These are phyloP conservation scores for Fabrea salina DNA, from an alignment of 169 alveolate species.

Conservation along the genomic window DNA sequence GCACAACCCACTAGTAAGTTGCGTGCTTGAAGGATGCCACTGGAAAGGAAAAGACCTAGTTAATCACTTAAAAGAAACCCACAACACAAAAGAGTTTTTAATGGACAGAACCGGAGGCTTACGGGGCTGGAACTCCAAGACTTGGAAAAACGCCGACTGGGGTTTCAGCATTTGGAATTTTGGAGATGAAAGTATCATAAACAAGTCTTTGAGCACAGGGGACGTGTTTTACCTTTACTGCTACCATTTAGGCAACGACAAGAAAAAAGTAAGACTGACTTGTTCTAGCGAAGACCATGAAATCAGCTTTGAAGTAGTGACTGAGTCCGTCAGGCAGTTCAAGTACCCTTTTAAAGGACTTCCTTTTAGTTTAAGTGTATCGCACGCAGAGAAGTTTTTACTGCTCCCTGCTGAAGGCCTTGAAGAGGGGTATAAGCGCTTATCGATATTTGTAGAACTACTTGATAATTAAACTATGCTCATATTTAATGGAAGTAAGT, in stretches of 20 bases:
- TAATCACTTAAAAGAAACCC: background rate
- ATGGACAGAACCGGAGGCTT: conserved; percentile 19
- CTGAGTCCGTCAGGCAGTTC: background rate
- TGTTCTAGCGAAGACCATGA: background rate
- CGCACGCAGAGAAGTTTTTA: conserved; percentile 8
- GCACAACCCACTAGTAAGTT: background rate
- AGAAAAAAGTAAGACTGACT: background rate
- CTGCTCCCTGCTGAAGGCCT: conserved; percentile 24
- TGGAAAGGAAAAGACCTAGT: conserved; percentile 18
- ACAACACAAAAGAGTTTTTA: conserved; percentile 6
- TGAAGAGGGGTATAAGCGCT: conserved; percentile 18
- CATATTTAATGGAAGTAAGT: no score
- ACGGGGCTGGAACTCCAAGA: conserved; percentile 29
- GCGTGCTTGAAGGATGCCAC: conserved; percentile 12
- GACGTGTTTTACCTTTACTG: background rate
- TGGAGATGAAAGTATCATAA: conserved; percentile 6
- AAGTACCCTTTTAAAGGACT: background rate
- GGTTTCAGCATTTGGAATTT: conserved; percentile 30
- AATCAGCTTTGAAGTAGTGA: background rate
- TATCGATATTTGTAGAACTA: conserved; percentile 1
- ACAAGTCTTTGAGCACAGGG: background rate
- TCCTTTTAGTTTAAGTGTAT: conserved; percentile 12
- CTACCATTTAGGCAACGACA: background rate
- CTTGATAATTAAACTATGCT: no score
- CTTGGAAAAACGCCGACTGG: conserved; percentile 29